phyloP scores from a whole-genome alignment of 2,329 filamentous ascomycete genomes.

The Pyrenophora seminiperda region DNA sequence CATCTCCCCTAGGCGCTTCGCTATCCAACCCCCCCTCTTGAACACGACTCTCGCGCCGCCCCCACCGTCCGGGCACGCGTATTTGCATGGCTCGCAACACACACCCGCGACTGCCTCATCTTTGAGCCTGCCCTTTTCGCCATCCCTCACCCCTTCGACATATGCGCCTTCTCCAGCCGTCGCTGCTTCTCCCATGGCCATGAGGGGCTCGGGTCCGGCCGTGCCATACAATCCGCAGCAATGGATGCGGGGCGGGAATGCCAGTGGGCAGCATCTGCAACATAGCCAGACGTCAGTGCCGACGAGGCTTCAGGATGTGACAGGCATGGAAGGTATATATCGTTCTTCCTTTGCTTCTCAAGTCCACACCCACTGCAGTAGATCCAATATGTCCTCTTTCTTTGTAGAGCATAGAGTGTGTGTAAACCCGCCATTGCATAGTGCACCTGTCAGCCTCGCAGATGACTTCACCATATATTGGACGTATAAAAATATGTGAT shows the following conservation, averaged over 20 bases:
- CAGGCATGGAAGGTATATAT: conserved; percentile 56
- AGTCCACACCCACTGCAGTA: not conserved
- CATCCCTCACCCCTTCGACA: conserved; percentile 41
- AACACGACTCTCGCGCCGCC: conserved; percentile 49
- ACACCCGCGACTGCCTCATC: conserved; percentile 49
- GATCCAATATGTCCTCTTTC: conserved; percentile 1
- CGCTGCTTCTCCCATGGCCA: conserved; percentile 45
- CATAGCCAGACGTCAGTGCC: conserved; percentile 38
- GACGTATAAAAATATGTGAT: conserved; percentile 12
- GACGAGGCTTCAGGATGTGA: conserved; percentile 46
- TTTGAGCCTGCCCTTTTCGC: conserved; percentile 45
- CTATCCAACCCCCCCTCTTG: conserved; percentile 50
- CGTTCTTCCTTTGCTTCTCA: conserved; percentile 6
- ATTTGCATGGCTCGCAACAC: conserved; percentile 41
- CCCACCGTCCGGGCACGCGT: conserved; percentile 28
- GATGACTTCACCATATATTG: conserved; percentile 2
- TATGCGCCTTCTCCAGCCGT: conserved; percentile 41
- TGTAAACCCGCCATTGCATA: not conserved
- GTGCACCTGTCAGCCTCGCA: conserved; percentile 3
- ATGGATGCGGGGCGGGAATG: conserved; percentile 51
- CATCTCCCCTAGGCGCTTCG: conserved; percentile 43
- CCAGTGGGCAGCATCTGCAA: conserved; percentile 47
- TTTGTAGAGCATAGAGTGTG: conserved; percentile 4
- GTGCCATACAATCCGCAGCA: conserved; percentile 57
- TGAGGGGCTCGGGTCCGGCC: conserved; percentile 32